These are phyloP conservation scores for Cubamyces sp. DNA, from an alignment of 768 basidiomycete species.

Conservation along the genomic window DNA sequence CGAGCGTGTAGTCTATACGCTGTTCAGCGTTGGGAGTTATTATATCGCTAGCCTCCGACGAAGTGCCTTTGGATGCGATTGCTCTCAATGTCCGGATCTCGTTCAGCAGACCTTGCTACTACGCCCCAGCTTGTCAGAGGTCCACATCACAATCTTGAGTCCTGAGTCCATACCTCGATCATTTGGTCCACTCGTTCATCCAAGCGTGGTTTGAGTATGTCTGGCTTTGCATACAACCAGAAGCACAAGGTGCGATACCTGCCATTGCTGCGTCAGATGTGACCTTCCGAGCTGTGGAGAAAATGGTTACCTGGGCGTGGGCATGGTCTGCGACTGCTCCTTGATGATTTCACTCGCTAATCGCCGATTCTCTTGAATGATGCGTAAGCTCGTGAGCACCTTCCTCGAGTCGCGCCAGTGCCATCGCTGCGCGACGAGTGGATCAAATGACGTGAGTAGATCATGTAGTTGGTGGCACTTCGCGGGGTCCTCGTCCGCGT, in stretches of 20 bases:
- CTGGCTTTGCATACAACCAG: slow-evolving; percentile 84
- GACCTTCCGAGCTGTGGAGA: too few species aligned
- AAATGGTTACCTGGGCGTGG: slow-evolving; percentile 54
- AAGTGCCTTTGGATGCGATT: slow-evolving; percentile 22
- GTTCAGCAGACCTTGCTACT: slow-evolving; percentile 74
- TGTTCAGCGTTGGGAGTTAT: neutral
- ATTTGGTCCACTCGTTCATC: slow-evolving; percentile 86
- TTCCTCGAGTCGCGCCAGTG: slow-evolving; percentile 97
- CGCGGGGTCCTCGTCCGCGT: slow-evolving; percentile 57
- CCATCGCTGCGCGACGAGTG: slow-evolving; percentile 78
- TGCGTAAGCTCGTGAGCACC: slow-evolving; percentile 75
- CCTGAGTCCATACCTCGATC: slow-evolving; percentile 63
- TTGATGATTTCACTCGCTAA: slow-evolving; percentile 68
- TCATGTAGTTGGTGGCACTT: slow-evolving; percentile 65
- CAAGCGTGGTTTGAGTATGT: slow-evolving; percentile 65
- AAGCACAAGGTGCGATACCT: slow-evolving; percentile 88
- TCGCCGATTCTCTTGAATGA: slow-evolving; percentile 72
- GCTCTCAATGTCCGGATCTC: slow-evolving; percentile 68
- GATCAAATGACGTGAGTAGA: slow-evolving; percentile 73
- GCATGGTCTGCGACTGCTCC: slow-evolving; percentile 55
- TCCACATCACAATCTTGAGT: neutral
- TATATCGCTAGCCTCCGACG: neutral
- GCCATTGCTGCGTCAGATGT: slow-evolving; percentile 1
- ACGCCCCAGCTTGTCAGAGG: slow-evolving; percentile 4
- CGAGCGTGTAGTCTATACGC: slow-evolving; percentile 67